Evolutionary conservation across 2,329 filamentous ascomycete species (phyloP).

Genomic region (Teratosphaeria epicoccoides): DNA sequence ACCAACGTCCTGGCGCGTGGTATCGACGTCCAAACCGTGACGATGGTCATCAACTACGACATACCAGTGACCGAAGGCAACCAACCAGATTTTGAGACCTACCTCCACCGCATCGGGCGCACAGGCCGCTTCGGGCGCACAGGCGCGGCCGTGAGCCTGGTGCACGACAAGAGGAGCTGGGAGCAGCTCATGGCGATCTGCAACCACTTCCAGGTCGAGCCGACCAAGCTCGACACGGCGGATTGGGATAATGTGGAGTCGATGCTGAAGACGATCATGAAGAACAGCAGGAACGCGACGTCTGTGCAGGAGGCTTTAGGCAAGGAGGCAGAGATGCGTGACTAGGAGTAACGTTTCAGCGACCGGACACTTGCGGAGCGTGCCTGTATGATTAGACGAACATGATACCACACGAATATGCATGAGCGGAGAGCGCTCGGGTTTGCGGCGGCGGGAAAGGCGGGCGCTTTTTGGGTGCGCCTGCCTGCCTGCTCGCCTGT

Average conservation of each 20-base stretch:
- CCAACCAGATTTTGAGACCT: conserved; percentile 79
- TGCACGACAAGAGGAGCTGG: conserved; percentile 77
- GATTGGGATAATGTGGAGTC: conserved; percentile 89
- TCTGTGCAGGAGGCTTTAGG: not conserved
- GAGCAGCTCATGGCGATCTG: conserved; percentile 70
- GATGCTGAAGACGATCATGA: conserved; percentile 71
- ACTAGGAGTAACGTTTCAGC: conserved; percentile 4
- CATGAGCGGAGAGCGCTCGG: not conserved
- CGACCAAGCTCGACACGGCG: conserved; percentile 68
- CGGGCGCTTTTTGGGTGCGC: not conserved
- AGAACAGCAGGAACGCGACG: conserved; percentile 33
- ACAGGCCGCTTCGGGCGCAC: conserved; percentile 95
- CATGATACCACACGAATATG: not conserved
- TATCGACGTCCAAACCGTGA: conserved; percentile 85
- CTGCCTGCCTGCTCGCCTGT: not conserved
- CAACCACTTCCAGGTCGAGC: conserved; percentile 65
- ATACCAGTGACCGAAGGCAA: conserved; percentile 33
- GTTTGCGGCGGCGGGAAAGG: not conserved
- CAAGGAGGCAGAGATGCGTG: conserved; percentile 6
- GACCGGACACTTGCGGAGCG: not conserved
- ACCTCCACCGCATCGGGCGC: conserved; percentile 93
- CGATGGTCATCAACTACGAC: conserved; percentile 95
- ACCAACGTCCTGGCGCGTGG: conserved; percentile 94
- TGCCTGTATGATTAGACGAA: not conserved
- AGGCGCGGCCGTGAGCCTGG: conserved; percentile 89